Evolutionary conservation across 768 basidiomycete genomes (phyloP), one percentile per base, ranked within the genome.

Genomic region (Mrakia blollopis): DNA sequence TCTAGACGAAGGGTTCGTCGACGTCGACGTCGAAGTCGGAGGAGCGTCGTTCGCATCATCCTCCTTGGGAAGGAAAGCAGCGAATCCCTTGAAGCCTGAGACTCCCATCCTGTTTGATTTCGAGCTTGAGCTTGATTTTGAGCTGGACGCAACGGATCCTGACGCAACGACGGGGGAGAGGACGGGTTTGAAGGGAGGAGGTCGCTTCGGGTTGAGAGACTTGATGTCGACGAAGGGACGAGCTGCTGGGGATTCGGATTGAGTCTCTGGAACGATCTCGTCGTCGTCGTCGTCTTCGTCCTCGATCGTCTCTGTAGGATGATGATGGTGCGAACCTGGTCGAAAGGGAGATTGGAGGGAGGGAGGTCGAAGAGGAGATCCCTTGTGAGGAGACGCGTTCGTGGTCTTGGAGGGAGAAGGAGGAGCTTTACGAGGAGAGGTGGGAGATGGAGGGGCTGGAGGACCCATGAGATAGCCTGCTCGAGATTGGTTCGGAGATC

Each of bases 251-350:
- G 47, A 50, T 25, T 72, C 47, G 32, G 37, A 57, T 60, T 72
- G 72, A 16, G 72, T 50, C 8, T 72, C 72, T 21, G 72, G 72
- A 3, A 72, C 72, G 72, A 72, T 32, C 52, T 72, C 72, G 50
- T 72, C 47, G 32, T 72, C 71, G 50, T 72, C 44, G 30, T 72
- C 71, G 41, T 71, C 70, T 5, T 72, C 72, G 30, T 72, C 60
- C 9, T 30, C 35, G n/a, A n/a, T n/a, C n/a, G n/a, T n/a, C 32
- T 57, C 25, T 50, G 50, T 25, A 10, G 50, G 52, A 8, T 23
- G 52, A 21, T n/a, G 72, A 23, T 9, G 72, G 50, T 28, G 23
- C n/a, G 28, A 32, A 8, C 28, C 28, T n/a, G 25, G n/a, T 25
- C 25, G 28, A 14, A 35, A 72, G 28, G 18, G 72, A 57, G 52